Conservation (phyloP, 2,329 filamentous ascomycete genomes). For the Passalora sequoiae region DNA sequence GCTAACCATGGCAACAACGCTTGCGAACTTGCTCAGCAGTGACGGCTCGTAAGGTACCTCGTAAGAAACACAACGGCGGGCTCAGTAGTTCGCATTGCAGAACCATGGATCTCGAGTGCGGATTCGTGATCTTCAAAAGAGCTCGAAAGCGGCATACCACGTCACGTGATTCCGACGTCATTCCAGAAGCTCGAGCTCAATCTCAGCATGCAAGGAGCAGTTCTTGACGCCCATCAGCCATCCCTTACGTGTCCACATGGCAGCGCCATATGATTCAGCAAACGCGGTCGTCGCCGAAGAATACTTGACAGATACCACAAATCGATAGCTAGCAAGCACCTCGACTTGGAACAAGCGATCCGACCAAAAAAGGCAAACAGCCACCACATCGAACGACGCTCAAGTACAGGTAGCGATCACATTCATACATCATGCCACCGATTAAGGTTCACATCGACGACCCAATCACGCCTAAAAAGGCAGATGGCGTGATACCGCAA, state of each 20-base stretch:
- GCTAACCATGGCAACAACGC: too few species aligned
- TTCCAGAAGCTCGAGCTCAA: not conserved
- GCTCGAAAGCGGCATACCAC: too few species aligned
- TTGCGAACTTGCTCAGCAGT: too few species aligned
- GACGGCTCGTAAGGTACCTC: too few species aligned
- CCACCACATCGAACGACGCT: not conserved
- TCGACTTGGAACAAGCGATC: not conserved
- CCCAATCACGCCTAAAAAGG: slow-evolving; percentile 41
- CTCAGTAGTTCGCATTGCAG: too few species aligned
- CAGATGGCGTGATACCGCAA: slow-evolving; percentile 35
- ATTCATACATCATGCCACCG: slow-evolving; percentile 5
- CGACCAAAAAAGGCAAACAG: too few species aligned
- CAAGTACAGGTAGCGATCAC: not conserved
- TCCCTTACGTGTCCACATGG: slow-evolving; percentile 5
- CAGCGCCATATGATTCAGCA: not conserved
- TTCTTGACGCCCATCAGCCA: slow-evolving; percentile 2
- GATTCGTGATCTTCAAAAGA: too few species aligned
- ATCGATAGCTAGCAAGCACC: slow-evolving; percentile 6
- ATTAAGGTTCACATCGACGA: slow-evolving; percentile 30
- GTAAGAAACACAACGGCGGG: too few species aligned
- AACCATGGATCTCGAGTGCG: too few species aligned
- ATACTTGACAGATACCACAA: not conserved
- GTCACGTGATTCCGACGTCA: too few species aligned
- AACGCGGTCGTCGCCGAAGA: not conserved
- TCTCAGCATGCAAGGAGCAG: slow-evolving; percentile 2